Evolutionary conservation across 495 filamentous ascomycete species (phyloP), one percentile per base, ranked within the genome.

Genomic region (Podospora didyma): DNA sequence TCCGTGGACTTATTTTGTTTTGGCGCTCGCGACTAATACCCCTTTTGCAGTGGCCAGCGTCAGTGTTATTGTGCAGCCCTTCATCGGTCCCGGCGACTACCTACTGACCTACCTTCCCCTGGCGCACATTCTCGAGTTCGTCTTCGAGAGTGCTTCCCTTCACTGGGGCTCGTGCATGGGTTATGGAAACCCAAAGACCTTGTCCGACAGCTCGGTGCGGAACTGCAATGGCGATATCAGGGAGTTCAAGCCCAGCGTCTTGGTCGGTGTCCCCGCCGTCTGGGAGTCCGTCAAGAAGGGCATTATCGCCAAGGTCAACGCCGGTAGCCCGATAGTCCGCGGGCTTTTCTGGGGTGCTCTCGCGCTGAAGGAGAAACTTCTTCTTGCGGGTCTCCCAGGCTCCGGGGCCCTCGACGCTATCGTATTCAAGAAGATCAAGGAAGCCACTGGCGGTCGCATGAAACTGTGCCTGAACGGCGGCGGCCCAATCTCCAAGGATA

Each of bases 231-330:
- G 94, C 57, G 94, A 98, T 69, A 97, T 98, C 64, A 84, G 86
- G 58, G 94, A 98, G 67, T 91, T 96, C 74, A 86, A 85, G 66
- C 94, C 94, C 21, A 92, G 89, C 19, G 84, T 98, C 59, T 79
- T 98, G 45, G 90, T 97, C 47, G 94, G 94, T 67, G 94, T 98
- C 19, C 94, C 94, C 7, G 92, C 93, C 31, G 94, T 98, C 11
- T 98, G 92, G 89, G 94, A 98, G 74, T 86, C 90, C 0, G 90
- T 98, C 62, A 97, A 97, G 86, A 98, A 98, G 73, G 94, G 94
- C 62, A 93, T 98, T 60, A 78, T 96, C 59, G 79, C 81, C 67
- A 94, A 96, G 74, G 84, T 97, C 56, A 85, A 88, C 72, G 83
- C 86, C 60, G 83, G 85, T 49, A 87, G 83, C 67, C 75, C 83